phyloP scores from a whole-genome alignment of 1,139 yeast species.

The Magnusiomyces ingens region DNA sequence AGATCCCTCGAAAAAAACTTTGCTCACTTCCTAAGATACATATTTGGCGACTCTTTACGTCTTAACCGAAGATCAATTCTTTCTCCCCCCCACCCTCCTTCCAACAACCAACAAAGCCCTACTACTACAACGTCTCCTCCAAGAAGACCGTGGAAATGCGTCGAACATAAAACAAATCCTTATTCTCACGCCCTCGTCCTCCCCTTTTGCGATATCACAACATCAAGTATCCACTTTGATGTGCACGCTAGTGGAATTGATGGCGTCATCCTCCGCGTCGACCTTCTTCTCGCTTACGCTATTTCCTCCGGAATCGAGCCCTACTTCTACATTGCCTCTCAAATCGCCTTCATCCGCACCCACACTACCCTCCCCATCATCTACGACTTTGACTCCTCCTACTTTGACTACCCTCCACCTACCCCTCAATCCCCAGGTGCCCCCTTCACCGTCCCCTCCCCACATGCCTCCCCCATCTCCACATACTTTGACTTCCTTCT shows the following conservation, averaged over 20 bases:
- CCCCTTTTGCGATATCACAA: constrained; percentile 17
- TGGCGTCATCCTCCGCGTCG: constrained; percentile 19
- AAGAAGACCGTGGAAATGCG: constrained; percentile 5
- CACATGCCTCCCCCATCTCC: constrained; percentile 6
- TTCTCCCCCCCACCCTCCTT: too few relatives aligned
- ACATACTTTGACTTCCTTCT: constrained; percentile 14
- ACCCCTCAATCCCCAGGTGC: constrained; percentile 1
- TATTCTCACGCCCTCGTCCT: constrained; percentile 19
- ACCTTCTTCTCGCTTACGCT: constrained; percentile 17
- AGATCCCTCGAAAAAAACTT: constrained; percentile 19
- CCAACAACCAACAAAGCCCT: too few relatives aligned
- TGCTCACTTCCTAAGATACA: constrained; percentile 15
- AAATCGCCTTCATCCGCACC: constrained; percentile 16
- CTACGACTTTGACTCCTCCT: constrained; percentile 16
- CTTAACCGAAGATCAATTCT: not conserved
- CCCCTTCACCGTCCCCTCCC: constrained; percentile 4
- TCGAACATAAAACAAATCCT: constrained; percentile 8
- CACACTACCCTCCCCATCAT: constrained; percentile 17
- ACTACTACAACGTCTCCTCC: too few relatives aligned
- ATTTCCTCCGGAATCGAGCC: constrained; percentile 11
- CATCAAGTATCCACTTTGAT: constrained; percentile 15
- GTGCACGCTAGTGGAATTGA: constrained; percentile 19
- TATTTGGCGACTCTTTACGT: constrained; percentile 12
- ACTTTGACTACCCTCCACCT: constrained; percentile 9
- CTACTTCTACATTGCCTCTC: constrained; percentile 15